A percentile compares a stretch with the other conserved stretches of the same genome.
Conservation (phyloP, 2,329 filamentous ascomycete species). For the Emmonsiellopsis sp. region DNA sequence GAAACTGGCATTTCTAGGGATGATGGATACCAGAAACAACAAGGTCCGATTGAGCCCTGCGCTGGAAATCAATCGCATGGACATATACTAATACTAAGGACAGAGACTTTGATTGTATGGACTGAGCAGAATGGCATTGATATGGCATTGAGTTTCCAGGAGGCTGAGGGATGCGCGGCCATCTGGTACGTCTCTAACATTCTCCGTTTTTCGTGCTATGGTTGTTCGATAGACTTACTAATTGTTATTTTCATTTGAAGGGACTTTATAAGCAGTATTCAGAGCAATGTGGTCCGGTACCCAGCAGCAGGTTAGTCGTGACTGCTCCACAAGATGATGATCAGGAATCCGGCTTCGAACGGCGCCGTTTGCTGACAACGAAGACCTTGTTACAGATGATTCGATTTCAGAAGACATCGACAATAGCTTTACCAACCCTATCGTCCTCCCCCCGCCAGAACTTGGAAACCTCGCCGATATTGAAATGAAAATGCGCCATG, state of each 20-base stretch:
- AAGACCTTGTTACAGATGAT: constrained; percentile 52
- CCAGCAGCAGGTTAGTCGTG: constrained; percentile 50
- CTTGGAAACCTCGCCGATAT: constrained; percentile 78
- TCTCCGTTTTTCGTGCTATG: constrained; percentile 1
- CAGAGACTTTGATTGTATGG: constrained; percentile 97
- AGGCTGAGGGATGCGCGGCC: constrained; percentile 82
- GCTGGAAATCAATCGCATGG: constrained; percentile 15
- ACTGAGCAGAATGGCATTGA: constrained; percentile 85
- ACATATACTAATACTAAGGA: constrained; percentile 16
- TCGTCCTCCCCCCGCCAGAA: constrained; percentile 69
- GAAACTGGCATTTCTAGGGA: constrained; percentile 88
- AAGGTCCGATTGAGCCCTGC: constrained; percentile 52
- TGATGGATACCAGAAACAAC: constrained; percentile 96
- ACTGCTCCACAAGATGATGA: no score
- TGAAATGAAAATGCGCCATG: constrained; percentile 71
- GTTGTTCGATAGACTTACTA: constrained; percentile 6
- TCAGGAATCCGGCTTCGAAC: no score
- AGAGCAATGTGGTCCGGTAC: constrained; percentile 61
- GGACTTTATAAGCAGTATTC: constrained; percentile 84
- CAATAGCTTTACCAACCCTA: constrained; percentile 48
- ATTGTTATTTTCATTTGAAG: constrained; percentile 39
- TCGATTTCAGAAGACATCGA: constrained; percentile 85
- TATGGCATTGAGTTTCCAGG: constrained; percentile 97
- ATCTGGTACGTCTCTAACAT: constrained; percentile 62
- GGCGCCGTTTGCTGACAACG: constrained; percentile 14